Evolutionary conservation across 169 alveolate genomes (phyloP), one percentile per base, ranked within the genome.

Genomic region (Cryptosporidium sp.): DNA sequence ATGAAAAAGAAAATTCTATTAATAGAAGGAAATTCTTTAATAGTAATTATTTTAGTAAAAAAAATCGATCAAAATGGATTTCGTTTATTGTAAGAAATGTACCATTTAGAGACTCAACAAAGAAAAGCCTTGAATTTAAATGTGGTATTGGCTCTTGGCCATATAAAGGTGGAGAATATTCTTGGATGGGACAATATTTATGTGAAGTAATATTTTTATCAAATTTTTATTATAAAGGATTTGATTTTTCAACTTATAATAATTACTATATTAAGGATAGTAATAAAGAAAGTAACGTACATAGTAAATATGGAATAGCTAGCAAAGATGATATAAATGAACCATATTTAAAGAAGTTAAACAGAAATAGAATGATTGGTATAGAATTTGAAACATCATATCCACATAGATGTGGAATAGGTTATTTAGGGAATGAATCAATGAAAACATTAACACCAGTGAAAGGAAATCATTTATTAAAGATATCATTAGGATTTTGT

Each of bases 321-420:
- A 71, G 48, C 3, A 71, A 42, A 51, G 68, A 37, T 71, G 85
- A 39, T 23, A 33, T 26, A 0, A 18, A 52, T 56, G 42, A 53
- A 14, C 39, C 84, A 44, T 48, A 69, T 69, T 4, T 69, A 5
- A 42, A 14, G n/a, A 44, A 37, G 23, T 33, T 70, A 51, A 31
- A 29, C 21, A 53, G 86, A 53, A 70, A 86, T 51, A 85, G 94
- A 48, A 85, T 92, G 73, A 92, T 92, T 69, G 94, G 94, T 53
- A 92, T 92, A 21, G 94, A 92, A 85, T 92, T 92, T 92, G 94
- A 92, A 70, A 91, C 89, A 21, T 91, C 87, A 69, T 86, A 92
- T 45, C 94, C 94, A 5, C 75, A 86, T 60, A 69, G 94, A 80
- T 92, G 94, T 86, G 94, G 91, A 39, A 92, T 92, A 68, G 92